Conservation (phyloP, 495 filamentous ascomycete genomes). For the Penicillium verhagenii region DNA sequence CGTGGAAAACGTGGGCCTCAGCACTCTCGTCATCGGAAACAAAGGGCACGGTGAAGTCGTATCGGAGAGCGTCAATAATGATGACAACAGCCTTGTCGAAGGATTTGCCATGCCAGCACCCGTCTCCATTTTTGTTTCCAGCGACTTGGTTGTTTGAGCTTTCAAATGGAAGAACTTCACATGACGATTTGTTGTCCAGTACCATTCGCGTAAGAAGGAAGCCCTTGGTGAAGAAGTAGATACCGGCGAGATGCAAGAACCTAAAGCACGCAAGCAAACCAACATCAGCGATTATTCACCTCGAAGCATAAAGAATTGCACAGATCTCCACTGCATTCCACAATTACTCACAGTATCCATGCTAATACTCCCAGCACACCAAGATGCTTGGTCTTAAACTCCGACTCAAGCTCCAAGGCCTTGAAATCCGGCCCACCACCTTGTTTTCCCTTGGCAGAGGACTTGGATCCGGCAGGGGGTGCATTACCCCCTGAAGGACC, state of each 20-base stretch:
- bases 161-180: slow-evolving; percentile 66
- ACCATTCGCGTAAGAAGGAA: slow-evolving; percentile 93
- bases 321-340: background rate
- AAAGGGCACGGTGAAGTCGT: slow-evolving; percentile 93
- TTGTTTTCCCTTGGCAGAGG: slow-evolving; percentile 11
- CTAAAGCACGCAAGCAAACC: slow-evolving; percentile 28
- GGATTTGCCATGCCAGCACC: slow-evolving; percentile 93
- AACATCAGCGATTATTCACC: slow-evolving; percentile 5
- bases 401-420: slow-evolving; percentile 29
- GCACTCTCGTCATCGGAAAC: slow-evolving; percentile 47
- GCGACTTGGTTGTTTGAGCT: slow-evolving; percentile 23
- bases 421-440: slow-evolving; percentile 22
- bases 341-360: slow-evolving; percentile 45
- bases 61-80: slow-evolving; percentile 90
- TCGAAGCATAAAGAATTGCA: background rate
- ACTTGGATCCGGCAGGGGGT: background rate
- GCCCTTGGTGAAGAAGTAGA: slow-evolving; percentile 93
- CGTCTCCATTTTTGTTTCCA: slow-evolving; percentile 49
- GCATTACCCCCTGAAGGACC: slow-evolving; percentile 1
- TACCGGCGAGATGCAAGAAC: slow-evolving; percentile 72
- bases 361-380: slow-evolving; percentile 40
- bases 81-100: slow-evolving; percentile 91
- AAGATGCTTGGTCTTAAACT: slow-evolving; percentile 44
- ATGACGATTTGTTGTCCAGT: slow-evolving; percentile 83
- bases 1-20: slow-evolving; percentile 71